Percentiles rank a stretch among this genome's conserved stretches.
Evolutionary conservation across 495 filamentous ascomycete genomes (phyloP).

Genomic region (Neurospora discreta): DNA sequence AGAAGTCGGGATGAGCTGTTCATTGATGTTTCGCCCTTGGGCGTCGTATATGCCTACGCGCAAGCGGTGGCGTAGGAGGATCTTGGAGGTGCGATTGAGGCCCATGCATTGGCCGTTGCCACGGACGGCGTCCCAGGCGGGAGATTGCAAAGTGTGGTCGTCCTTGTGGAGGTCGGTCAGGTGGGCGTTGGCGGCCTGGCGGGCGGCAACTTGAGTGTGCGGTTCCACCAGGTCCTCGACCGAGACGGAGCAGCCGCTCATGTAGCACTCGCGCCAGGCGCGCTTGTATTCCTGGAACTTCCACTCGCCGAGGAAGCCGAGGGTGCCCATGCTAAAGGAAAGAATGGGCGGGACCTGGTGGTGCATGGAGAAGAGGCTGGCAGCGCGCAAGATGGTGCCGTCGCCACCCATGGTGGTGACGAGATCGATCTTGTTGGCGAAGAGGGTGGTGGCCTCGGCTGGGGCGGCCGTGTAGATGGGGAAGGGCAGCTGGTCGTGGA

Average conservation of each 20-base stretch:
- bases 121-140: slow-evolving; percentile 55
- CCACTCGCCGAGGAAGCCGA: slow-evolving; percentile 95
- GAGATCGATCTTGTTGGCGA: slow-evolving; percentile 65
- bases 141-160: slow-evolving; percentile 6
- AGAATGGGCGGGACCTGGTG: slow-evolving; percentile 80
- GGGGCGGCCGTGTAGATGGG: slow-evolving; percentile 60
- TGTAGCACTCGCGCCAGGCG: slow-evolving; percentile 86
- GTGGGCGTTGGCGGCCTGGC: slow-evolving; percentile 8
- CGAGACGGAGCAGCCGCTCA: slow-evolving; percentile 63
- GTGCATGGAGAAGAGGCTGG: slow-evolving; percentile 79
- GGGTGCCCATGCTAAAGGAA: slow-evolving; percentile 90
- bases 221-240: slow-evolving; percentile 32
- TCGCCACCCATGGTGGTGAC: slow-evolving; percentile 87
- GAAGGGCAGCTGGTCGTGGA: slow-evolving; percentile 64
- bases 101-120: slow-evolving; percentile 84
- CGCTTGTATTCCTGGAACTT: slow-evolving; percentile 83
- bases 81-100: slow-evolving; percentile 55
- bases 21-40: slow-evolving; percentile 43
- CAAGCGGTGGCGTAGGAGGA: slow-evolving; percentile 76
- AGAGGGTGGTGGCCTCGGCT: slow-evolving; percentile 17
- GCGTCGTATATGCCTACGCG: slow-evolving; percentile 68
- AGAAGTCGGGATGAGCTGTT: slow-evolving; percentile 34
- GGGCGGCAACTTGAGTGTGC: slow-evolving; percentile 30
- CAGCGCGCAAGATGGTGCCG: slow-evolving; percentile 86
- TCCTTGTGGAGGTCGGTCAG: neutral